Evolutionary conservation across 768 basidiomycete species (phyloP).

Genomic region (Hygrophorus pudorinus): DNA sequence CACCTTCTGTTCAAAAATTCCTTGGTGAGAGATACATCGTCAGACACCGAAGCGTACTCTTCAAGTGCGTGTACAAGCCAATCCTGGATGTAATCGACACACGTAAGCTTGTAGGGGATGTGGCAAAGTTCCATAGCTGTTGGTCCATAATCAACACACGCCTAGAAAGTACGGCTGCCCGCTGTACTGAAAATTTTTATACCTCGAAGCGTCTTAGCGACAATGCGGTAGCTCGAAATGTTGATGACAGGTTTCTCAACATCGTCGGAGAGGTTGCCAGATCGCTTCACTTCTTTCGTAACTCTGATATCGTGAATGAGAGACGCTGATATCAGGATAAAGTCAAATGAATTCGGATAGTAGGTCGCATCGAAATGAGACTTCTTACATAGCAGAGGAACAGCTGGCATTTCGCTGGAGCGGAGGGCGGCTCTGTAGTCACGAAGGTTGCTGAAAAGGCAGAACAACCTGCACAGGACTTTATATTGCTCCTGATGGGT

Average conservation of each 20-base stretch:
- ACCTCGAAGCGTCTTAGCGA: slow-evolving; percentile 33
- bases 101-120: slow-evolving; percentile 28
- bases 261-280: slow-evolving; percentile 8
- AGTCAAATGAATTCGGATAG: neutral
- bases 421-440: slow-evolving; percentile 19
- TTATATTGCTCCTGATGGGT: slow-evolving; percentile 21
- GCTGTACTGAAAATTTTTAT: slow-evolving; percentile 5
- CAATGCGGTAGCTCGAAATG: slow-evolving; percentile 26
- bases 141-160: neutral
- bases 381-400: slow-evolving; percentile 24
- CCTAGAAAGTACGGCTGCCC: neutral
- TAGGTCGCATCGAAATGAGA: neutral
- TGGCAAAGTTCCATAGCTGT: slow-evolving; percentile 40
- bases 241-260: slow-evolving; percentile 22
- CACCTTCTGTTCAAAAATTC: too few species aligned
- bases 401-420: slow-evolving; percentile 16
- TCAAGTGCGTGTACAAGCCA: slow-evolving; percentile 91
- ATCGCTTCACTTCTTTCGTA: slow-evolving; percentile 13
- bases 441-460: slow-evolving; percentile 16
- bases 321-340: slow-evolving; percentile 11
- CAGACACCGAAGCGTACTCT: slow-evolving; percentile 98
- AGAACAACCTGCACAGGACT: slow-evolving; percentile 22
- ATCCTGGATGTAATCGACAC: slow-evolving; percentile 22
- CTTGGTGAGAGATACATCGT: slow-evolving; percentile 39
- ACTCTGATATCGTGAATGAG: slow-evolving; percentile 21